phyloP scores from a whole-genome alignment of 2,329 filamentous ascomycete species.

The Penicillium crustosum region DNA sequence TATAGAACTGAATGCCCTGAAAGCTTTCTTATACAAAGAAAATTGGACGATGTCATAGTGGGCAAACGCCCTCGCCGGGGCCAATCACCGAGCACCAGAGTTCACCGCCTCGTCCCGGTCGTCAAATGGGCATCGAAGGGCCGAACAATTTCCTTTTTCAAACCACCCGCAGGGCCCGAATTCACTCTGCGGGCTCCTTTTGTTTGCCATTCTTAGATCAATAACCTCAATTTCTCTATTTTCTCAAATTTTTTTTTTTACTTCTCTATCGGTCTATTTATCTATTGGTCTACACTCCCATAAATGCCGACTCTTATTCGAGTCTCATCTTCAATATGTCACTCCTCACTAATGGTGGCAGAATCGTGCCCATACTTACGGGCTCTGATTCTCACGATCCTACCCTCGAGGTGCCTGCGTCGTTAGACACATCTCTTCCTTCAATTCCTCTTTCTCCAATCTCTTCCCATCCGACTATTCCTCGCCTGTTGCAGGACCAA shows the following conservation, averaged over 20 bases:
- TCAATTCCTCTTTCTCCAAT: not conserved
- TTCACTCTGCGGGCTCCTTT: conserved; percentile 22
- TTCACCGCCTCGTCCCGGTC: conserved; percentile 25
- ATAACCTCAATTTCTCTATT: conserved; percentile 11
- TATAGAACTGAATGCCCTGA: not conserved
- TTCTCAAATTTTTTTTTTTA: conserved; percentile 3
- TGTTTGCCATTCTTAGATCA: conserved; percentile 14
- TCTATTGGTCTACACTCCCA: conserved; percentile 7
- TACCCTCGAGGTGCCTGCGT: not conserved
- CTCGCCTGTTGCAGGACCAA: conserved; percentile 18
- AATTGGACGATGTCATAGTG: conserved; percentile 24
- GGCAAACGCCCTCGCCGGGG: conserved; percentile 18
- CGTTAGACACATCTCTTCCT: not conserved
- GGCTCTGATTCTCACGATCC: conserved; percentile 25
- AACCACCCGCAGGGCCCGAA: conserved; percentile 28
- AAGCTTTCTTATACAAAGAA: not conserved
- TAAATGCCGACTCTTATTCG: conserved; percentile 39
- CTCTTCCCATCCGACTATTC: not conserved
- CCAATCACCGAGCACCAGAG: conserved; percentile 17
- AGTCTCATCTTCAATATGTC: conserved; percentile 37
- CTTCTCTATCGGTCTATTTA: not conserved
- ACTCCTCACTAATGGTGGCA: conserved; percentile 38
- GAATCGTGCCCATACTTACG: conserved; percentile 46
- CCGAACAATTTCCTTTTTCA: conserved; percentile 24
- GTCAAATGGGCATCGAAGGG: conserved; percentile 14